Evolutionary conservation across 1,284 basidiomycete genomes (phyloP).

Genomic region (Agroathelia rolfsii): DNA sequence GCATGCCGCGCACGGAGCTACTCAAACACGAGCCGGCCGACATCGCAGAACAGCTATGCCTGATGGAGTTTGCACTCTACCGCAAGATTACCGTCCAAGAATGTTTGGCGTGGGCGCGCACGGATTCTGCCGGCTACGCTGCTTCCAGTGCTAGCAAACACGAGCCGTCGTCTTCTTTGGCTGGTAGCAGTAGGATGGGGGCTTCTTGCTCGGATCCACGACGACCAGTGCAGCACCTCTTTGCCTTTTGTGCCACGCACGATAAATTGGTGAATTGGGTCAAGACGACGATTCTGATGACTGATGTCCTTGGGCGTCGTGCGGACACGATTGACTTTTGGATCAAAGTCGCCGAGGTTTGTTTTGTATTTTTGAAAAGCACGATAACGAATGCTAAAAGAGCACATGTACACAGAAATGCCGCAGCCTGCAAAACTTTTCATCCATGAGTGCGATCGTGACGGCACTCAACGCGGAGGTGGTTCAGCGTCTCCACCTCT

Average conservation of each 20-base stretch:
- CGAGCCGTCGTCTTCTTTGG: too few species aligned
- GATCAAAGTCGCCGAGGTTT: constrained; percentile 69
- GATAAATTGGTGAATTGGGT: constrained; percentile 59
- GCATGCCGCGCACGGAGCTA: constrained; percentile 40
- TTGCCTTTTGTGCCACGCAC: constrained; percentile 48
- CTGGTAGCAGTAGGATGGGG: too few species aligned
- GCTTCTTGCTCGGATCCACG: too few species aligned
- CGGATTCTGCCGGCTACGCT: constrained; percentile 27
- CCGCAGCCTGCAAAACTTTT: constrained; percentile 51
- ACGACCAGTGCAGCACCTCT: constrained; percentile 33
- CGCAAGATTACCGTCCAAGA: constrained; percentile 48
- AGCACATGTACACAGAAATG: constrained; percentile 41
- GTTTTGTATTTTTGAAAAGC: constrained; percentile 13
- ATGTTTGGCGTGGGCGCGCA: constrained; percentile 45
- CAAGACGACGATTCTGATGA: constrained; percentile 45
- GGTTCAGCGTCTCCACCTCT: constrained; percentile 46
- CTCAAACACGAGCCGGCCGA: constrained; percentile 40
- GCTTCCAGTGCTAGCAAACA: too few species aligned
- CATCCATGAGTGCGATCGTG: constrained; percentile 57
- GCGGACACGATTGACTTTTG: constrained; percentile 59
- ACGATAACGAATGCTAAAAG: constrained; percentile 7
- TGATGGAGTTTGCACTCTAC: constrained; percentile 51
- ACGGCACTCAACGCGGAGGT: constrained; percentile 51
- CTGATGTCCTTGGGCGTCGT: constrained; percentile 39
- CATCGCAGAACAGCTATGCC: constrained; percentile 54